A percentile compares a stretch with the other conserved stretches of the same genome.
Evolutionary conservation across 768 basidiomycete genomes (phyloP).

Genomic region (Tricholoma flavovirens): DNA sequence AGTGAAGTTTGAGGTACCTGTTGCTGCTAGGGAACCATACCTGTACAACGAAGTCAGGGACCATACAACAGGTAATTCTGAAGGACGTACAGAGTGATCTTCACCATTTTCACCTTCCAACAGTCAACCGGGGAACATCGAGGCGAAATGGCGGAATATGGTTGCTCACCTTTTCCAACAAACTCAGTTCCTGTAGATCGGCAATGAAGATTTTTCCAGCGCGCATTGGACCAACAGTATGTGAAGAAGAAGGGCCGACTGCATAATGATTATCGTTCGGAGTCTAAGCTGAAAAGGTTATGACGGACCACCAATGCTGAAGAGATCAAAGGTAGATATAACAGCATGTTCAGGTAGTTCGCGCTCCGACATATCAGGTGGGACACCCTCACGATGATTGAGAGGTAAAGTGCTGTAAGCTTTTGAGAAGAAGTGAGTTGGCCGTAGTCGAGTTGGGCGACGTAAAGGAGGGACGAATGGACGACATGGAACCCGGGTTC

Average conservation of each 20-base stretch:
- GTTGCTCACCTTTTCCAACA: slow-evolving; percentile 59
- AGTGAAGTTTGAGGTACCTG: slow-evolving; percentile 42
- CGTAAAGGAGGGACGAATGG: background rate
- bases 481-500: background rate
- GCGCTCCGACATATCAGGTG: slow-evolving; percentile 9
- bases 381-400: slow-evolving; percentile 5
- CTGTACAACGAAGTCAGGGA: slow-evolving; percentile 29
- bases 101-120: slow-evolving; percentile 65
- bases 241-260: slow-evolving; percentile 50
- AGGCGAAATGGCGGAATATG: background rate
- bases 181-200: slow-evolving; percentile 59
- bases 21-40: slow-evolving; percentile 91
- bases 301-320: slow-evolving; percentile 77
- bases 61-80: background rate
- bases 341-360: slow-evolving; percentile 74
- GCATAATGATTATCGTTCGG: slow-evolving; percentile 4
- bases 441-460: background rate
- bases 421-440: background rate
- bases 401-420: background rate
- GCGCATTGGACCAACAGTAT: slow-evolving; percentile 67
- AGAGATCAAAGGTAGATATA: slow-evolving; percentile 89
- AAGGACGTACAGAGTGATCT: slow-evolving; percentile 68
- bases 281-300: background rate
- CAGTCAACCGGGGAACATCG: background rate
- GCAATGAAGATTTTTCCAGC: slow-evolving; percentile 84